Evolutionary conservation across 345 rosid genomes (phyloP), one percentile per base, ranked within the genome.

Genomic region (Gossypium anomalum): DNA sequence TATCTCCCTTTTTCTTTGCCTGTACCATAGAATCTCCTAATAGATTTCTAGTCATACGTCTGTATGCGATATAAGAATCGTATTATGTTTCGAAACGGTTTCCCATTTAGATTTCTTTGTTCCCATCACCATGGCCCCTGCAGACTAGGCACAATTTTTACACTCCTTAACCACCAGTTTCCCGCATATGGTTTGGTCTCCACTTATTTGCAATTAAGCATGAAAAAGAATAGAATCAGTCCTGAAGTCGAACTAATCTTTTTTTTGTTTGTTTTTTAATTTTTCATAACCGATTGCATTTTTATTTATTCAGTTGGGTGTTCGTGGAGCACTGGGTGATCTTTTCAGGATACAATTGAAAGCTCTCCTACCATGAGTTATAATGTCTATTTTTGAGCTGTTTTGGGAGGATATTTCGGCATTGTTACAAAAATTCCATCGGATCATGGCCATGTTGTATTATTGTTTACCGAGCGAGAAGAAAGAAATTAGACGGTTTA

Each of bases 241-340:
- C 27, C 4, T 14, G 62, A 57, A 22, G 15, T 57, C 61, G 7
- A 57, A 57, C 15, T 20, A 57, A 14, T 57, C 27, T 2, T 55
- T 14, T 20, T 11, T n/a, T 1, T 14, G 7, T 47, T 11, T 19
- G 23, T 51, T 51, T 27, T 59, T 29, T 2, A 38, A 5, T 27
- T 45, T 12, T 58, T 14, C 38, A 48, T 22, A 49, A 71, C 56
- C 64, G 17, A 72, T 65, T 4, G 9, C 22, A 29, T 43, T 52
- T 66, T 67, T 63, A 25, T 25, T 71, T 78, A 12, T 78, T 76
- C 87, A 95, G 99, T 87, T 93, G 97, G 98, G 89, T 75, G 91
- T 95, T 75, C 92, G 98, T 44, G 97, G 94, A 73, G 97, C 96
- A 16, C 85, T 93, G 44, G 98, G 87, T 23, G 88, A 93, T 80